A percentile compares a stretch with the other conserved stretches of the same genome.
Conservation (phyloP, 495 filamentous ascomycete species). For the Podospora comata region DNA sequence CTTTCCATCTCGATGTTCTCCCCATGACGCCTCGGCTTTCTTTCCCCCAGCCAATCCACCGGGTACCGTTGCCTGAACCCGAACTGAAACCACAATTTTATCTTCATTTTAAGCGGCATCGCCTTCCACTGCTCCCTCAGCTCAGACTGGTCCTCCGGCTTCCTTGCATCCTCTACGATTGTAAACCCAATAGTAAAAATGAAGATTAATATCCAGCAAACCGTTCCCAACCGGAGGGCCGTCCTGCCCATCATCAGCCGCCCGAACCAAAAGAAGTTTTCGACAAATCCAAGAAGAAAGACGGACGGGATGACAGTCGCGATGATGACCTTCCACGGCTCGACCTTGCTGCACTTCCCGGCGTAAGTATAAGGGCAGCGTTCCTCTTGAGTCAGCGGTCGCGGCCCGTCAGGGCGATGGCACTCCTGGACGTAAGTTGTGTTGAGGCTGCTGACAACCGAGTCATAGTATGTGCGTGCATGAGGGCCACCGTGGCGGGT, state of each 20-base stretch:
- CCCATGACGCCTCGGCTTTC: no score
- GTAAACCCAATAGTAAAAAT: constrained; percentile 43
- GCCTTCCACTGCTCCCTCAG: constrained; percentile 45
- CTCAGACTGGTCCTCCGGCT: constrained; percentile 37
- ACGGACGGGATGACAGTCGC: constrained; percentile 40
- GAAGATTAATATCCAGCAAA: constrained; percentile 47
- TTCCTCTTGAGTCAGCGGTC: no score
- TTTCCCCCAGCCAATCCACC: constrained; percentile 25
- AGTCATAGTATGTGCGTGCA: background rate
- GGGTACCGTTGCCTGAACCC: constrained; percentile 52
- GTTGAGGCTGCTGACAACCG: no score
- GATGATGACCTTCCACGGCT: constrained; percentile 37
- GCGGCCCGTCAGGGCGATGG: no score
- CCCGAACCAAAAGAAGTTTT: constrained; percentile 51
- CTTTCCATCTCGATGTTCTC: no score
- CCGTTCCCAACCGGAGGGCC: constrained; percentile 46
- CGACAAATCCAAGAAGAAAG: constrained; percentile 49
- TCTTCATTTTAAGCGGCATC: constrained; percentile 36
- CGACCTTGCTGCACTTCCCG: constrained; percentile 31
- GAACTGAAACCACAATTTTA: constrained; percentile 49
- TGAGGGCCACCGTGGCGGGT: no score
- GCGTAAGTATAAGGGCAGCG: constrained; percentile 21
- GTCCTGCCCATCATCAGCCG: constrained; percentile 51
- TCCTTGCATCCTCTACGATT: constrained; percentile 40
- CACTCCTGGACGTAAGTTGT: constrained; percentile 7